Percentiles rank a stretch among this genome's conserved stretches.
These are phyloP conservation scores for Cerrena zonata DNA, from an alignment of 1,284 basidiomycete species.

Conservation along the genomic window DNA sequence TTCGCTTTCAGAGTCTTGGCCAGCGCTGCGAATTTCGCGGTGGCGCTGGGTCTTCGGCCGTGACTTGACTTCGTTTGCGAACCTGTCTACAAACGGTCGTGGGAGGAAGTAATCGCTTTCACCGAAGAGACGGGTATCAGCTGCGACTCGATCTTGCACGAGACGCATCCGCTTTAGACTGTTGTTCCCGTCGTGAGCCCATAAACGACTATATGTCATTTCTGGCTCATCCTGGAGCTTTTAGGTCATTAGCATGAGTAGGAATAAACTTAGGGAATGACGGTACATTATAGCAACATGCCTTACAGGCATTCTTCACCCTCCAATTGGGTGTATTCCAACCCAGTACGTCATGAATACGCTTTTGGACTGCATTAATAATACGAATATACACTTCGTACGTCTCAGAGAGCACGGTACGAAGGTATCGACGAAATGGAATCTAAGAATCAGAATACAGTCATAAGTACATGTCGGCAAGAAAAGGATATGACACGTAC, in stretches of 20 bases:
- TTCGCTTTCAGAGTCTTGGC: slow-evolving; percentile 1
- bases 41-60: slow-evolving; percentile 19
- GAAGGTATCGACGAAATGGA: slow-evolving; percentile 8
- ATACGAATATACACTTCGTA: slow-evolving; percentile 29
- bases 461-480: not conserved
- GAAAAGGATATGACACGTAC: slow-evolving; percentile 27
- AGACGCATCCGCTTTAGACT: slow-evolving; percentile 25
- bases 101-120: slow-evolving; percentile 23
- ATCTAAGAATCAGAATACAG: slow-evolving; percentile 6
- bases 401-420: slow-evolving; percentile 17
- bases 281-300: slow-evolving; percentile 25
- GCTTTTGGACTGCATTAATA: slow-evolving; percentile 11
- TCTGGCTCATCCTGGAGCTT: slow-evolving; percentile 23
- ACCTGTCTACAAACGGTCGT: too few species aligned
- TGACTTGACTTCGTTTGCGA: slow-evolving; percentile 26
- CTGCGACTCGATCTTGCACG: slow-evolving; percentile 3
- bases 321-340: slow-evolving; percentile 23
- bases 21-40: too few species aligned
- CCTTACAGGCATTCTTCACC: too few species aligned
- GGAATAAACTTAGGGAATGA: not conserved
- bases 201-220: slow-evolving; percentile 17
- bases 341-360: too few species aligned
- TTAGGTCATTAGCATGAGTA: not conserved
- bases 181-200: slow-evolving; percentile 30
- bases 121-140: slow-evolving; percentile 13